Percentiles rank a stretch among this genome's conserved stretches.
These are phyloP conservation scores for Niebla homalea DNA, from an alignment of 495 filamentous ascomycete species.

Conservation along the genomic window DNA sequence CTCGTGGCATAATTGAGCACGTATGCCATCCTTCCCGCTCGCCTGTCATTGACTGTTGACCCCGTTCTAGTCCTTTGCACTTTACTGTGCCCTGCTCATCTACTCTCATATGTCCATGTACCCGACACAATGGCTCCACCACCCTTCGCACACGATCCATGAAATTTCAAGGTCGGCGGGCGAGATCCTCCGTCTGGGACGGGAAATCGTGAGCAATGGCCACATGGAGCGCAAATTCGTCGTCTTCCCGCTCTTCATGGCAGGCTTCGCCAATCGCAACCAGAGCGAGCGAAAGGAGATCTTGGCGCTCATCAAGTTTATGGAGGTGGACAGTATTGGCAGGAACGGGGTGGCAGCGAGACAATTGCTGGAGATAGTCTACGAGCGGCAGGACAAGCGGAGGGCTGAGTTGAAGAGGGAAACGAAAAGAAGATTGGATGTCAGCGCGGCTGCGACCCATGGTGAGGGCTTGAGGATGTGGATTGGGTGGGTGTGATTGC, in stretches of 20 bases:
- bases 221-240: constrained; percentile 33
- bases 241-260: constrained; percentile 45
- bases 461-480: constrained; percentile 2
- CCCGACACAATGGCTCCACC: constrained; percentile 30
- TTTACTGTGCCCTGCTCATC: constrained; percentile 37
- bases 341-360: constrained; percentile 33
- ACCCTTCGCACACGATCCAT: constrained; percentile 21
- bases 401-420: background rate
- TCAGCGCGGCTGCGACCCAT: background rate
- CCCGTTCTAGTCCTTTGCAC: constrained; percentile 25
- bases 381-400: constrained; percentile 29
- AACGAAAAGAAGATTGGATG: background rate
- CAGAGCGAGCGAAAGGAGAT: constrained; percentile 34
- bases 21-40: constrained; percentile 17
- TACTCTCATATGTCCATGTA: constrained; percentile 40
- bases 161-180: constrained; percentile 31
- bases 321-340: constrained; percentile 40
- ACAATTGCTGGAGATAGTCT: constrained; percentile 36
- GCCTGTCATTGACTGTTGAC: background rate
- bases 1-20: constrained; percentile 33
- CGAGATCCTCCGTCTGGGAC: constrained; percentile 34
- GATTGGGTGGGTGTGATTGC: constrained; percentile 15
- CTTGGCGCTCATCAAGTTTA: constrained; percentile 34
- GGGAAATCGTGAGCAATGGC: constrained; percentile 17
- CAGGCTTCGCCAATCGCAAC: constrained; percentile 32